These are phyloP conservation scores for Boletus rufocinnamomeus DNA, from an alignment of 768 basidiomycete species.

Conservation along the genomic window DNA sequence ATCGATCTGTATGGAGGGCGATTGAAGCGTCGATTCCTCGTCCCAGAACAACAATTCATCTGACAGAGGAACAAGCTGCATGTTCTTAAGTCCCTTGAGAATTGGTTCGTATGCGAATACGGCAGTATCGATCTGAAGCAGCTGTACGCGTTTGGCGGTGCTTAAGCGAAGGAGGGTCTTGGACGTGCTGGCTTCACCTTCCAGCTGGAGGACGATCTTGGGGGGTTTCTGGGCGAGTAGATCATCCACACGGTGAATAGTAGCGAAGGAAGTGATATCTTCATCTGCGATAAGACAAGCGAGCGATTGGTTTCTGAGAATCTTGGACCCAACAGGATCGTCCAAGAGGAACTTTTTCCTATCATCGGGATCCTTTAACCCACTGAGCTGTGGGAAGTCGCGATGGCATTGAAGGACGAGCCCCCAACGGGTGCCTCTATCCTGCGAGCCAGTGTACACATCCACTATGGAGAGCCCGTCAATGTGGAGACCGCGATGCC, in stretches of 20 bases:
- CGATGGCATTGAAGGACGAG: slow-evolving; percentile 39
- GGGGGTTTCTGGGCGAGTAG: slow-evolving; percentile 51
- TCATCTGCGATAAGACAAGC: slow-evolving; percentile 53
- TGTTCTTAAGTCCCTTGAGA: slow-evolving; percentile 56
- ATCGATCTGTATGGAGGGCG: slow-evolving; percentile 7
- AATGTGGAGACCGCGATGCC: slow-evolving; percentile 42
- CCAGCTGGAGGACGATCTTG: slow-evolving; percentile 54
- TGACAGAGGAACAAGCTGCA: slow-evolving; percentile 47
- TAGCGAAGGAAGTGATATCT: slow-evolving; percentile 54
- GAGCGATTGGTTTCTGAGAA: slow-evolving; percentile 57
- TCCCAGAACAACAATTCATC: slow-evolving; percentile 60
- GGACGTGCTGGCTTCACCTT: slow-evolving; percentile 43
- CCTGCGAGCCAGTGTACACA: slow-evolving; percentile 38
- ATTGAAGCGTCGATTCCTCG: slow-evolving; percentile 21
- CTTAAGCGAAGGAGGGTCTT: slow-evolving; percentile 46
- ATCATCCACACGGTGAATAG: slow-evolving; percentile 55
- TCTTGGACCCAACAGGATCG: slow-evolving; percentile 34
- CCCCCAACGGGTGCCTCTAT: slow-evolving; percentile 42
- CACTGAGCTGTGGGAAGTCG: slow-evolving; percentile 41
- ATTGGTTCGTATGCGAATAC: slow-evolving; percentile 66
- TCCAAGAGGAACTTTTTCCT: slow-evolving; percentile 42
- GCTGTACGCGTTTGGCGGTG: slow-evolving; percentile 35
- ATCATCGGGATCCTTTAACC: slow-evolving; percentile 33
- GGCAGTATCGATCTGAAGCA: slow-evolving; percentile 64
- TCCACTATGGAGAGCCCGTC: slow-evolving; percentile 41